Evolutionary conservation across 805 yeast species (phyloP), one percentile per base, ranked within the genome.

Genomic region (Metschnikowia lochheadii): DNA sequence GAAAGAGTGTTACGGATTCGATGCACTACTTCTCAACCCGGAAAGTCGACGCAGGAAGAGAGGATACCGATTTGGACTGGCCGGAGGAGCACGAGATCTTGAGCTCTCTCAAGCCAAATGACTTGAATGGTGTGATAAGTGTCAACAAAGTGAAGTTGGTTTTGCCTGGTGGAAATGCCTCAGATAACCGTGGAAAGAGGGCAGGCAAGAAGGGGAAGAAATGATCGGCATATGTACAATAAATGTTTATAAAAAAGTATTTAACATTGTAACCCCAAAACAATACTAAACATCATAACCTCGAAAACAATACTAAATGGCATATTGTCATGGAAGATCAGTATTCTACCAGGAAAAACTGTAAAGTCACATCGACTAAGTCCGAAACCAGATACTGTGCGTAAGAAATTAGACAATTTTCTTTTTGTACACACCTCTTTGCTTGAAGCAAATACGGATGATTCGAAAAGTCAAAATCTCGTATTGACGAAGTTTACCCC

Each of bases 1-100:
- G 97, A 2, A 94, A 94, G 63, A 84, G 94, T 1, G 73, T 89
- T 34, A 76, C 77, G 49, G 97, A 90, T 52, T 76, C 84, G 1
- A 60, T 89, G 52, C 75, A 80, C 49, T 78, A 77, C 58, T 82
- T 91, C 62, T 67, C 70, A 47, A 73, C 69, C 50, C 57, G 76
- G 39, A 79, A 80, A 52, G 62, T 77, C n/a, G 81, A 76, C 49
- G 50, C 62, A 8, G 43, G 60, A 15, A 81, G 78, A 44, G 67
- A 75, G 38, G 80, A 76, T 52, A 55, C 65, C 18, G 84, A 79
- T 38, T 60, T 74, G 48, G 90, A 85, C 51, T 90, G 96, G 96
- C 83, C 82, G 18, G 75, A 72, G 26, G 91, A 84, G 55, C 79
- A 82, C 52, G 82, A 80, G 17, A 57, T 81, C 10, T 69, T 88